Base-by-base conservation (phyloP, 2,329 filamentous ascomycete genomes). In the Aureobasidium pullulans region DNA sequence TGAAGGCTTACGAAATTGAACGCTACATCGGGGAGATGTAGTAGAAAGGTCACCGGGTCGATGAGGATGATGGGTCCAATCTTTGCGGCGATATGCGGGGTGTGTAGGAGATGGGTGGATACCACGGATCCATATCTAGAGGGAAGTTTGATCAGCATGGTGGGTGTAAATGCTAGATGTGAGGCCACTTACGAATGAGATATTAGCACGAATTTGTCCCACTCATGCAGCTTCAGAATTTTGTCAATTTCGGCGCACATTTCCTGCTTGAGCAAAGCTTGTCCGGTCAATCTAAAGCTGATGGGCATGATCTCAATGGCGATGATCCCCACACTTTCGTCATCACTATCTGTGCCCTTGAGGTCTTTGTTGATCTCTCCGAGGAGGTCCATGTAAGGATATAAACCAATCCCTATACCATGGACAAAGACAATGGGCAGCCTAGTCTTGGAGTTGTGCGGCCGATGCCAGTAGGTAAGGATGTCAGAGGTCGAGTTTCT, bases 11-110 rank as follows among this genome's bases (percentile, higher is more conserved):
- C 85, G 68, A 90, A 89, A 71, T 89, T 90, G 75, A 84, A 89
- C 10, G 86, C 84, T 34, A 89, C 84, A 62, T 87, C 79, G 1
- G 86, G 86, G 37, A 87, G 77, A 68, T 90, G 86, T 36, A 90
- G 76, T 59, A 88, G 72, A 57, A 89, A 79, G 28, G 80, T 83
- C 9, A 89, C 84, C 0, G 87, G 87, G 67, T 89, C 76, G 15
- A 87, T 76, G 13, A 83, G 77, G 2, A 81, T 69, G 37, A 78
- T 72, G 1, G 79, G 73, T 1, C 77, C 76, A 42, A 85, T 79
- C 16, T 72, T 76, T 3, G 65, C 46, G 9, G 72, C 73, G 0
- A 85, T 69, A 1, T 63, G 65, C 0, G 76, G 69, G 28, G 78
- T 75, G 29, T 77, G 77, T 11, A 89, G 73, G 53, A 88, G 76